Evolutionary conservation across 257 asterid species (phyloP).

Genomic region (Solanum corneliomulleri): DNA sequence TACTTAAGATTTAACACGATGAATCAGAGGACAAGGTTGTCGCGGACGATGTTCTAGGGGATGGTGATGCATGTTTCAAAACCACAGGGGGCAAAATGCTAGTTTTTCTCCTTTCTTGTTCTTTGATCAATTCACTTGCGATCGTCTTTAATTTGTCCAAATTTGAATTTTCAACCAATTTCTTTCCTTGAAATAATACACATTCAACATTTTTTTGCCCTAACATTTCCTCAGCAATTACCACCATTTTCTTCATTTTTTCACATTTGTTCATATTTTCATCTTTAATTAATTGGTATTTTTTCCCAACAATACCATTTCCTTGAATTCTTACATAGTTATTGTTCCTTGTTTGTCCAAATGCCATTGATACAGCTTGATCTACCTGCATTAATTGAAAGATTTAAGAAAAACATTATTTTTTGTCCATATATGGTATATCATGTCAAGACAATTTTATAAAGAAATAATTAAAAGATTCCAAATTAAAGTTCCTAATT

Average conservation of each 20-base stretch:
- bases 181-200: slow-evolving; percentile 56
- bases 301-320: slow-evolving; percentile 19
- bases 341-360: slow-evolving; percentile 34
- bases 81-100: slow-evolving; percentile 39
- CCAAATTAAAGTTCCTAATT: background rate
- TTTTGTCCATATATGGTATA: background rate
- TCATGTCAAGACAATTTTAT: background rate
- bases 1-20: slow-evolving; percentile 3
- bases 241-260: background rate
- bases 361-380: slow-evolving; percentile 88
- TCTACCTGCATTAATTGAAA: slow-evolving; percentile 42
- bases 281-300: background rate
- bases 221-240: slow-evolving; percentile 38
- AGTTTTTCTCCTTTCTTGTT: slow-evolving; percentile 50
- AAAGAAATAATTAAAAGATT: background rate
- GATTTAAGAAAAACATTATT: background rate
- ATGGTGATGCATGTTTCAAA: slow-evolving; percentile 27
- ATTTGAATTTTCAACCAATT: slow-evolving; percentile 35
- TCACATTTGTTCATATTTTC: background rate
- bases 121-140: slow-evolving; percentile 49
- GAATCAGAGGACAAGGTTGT: slow-evolving; percentile 50
- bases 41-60: slow-evolving; percentile 60
- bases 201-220: slow-evolving; percentile 61
- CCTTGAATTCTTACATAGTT: slow-evolving; percentile 73
- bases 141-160: slow-evolving; percentile 40